Base-by-base conservation (phyloP, 352 stramenopile genomes). In the Stephanocyclus meneghinianus region DNA sequence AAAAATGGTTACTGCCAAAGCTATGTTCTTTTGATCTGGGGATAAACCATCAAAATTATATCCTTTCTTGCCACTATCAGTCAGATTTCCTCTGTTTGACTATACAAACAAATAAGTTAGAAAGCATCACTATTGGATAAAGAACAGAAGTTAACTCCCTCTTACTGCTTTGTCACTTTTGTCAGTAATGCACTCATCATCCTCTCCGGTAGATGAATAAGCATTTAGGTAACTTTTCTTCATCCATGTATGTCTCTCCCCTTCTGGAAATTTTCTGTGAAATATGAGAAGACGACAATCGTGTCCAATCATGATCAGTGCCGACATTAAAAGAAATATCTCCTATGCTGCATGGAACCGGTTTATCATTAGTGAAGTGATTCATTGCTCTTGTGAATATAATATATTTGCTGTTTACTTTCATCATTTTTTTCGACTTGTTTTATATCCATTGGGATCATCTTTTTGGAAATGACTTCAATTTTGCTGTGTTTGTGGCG, bases 1-100 rank as follows among this genome's bases (percentile, higher is more conserved):
- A 11, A 70, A 55, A 15, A 75, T 50, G 40, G 65, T 67, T 10
- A 72, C 65, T 7, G 21, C 10, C 10, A 63, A 10, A 8, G 67
- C 61, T 13, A 79, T 68, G 1, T 21, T 26, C 10, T 47, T 30
- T 50, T 79, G 71, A 29, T 63, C 50, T 0, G n/a, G 1, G 2
- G 50, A 55, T 16, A 73, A 18, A 15, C 30, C 13, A 2, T 65
- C 65, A 15, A 64, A 7, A 1, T 40, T 44, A 45, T 73, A 73
- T 10, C 40, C 8, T n/a, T 57, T 18, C 0, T 47, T 47, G 5
- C 40, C 26, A 2, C 15, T 18, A 26, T 26, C 21, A 26, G 21
- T 26, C 21, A 26, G 21, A 26, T 26, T 26, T 26, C 21, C 21
- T 26, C 21, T 1, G 21, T 26, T 26, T 26, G 21, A 26, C 21